Base-by-base conservation (phyloP, 306 rosid genomes). In the Benincasa hispida region DNA sequence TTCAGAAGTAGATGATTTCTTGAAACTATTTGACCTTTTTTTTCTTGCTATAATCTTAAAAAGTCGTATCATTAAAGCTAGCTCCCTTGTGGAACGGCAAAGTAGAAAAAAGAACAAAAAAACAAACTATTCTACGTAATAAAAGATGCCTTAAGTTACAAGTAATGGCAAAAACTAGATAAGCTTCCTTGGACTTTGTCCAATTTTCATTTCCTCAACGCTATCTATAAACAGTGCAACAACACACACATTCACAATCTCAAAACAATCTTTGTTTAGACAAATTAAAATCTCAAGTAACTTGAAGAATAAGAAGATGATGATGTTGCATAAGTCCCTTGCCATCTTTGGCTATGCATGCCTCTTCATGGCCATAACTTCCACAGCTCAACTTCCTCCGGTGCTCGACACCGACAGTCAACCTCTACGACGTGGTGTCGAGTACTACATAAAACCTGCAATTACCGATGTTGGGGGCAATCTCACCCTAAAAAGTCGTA, bases 341-440 rank as follows among this genome's bases (percentile, higher is more conserved):
- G 77, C 66, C 15, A 54, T 54, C 50, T 55, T 74, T 17, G 12
- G 66, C 66, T 74, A 9, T 21, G 0, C 22, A 3, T 55, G 53
- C 12, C 53, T 51, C 42, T 74, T 74, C 50, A 55, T 74, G 32
- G 78, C 67, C 66, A 74, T 55, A 51, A 54, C 67, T 74, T 74
- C 50, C 28, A 51, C 21, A 74, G 78, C 78, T 56, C 78, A 74
- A 55, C 5, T 8, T 3, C 39, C 28, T 34, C 47, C 60, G 1
- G 77, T 74, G 50, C 63, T 74, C 3, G 77, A 74, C 47, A 74
- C 77, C 5, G 5, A 35, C 5, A 63, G 77, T 32, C 77, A 34
- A 32, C 27, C 77, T 27, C 63, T 74, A 0, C 39, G 7, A 54
- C 77, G 77, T 2, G 77, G 77, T 27, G 50, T 74, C 5, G 54